A percentile compares a stretch with the other conserved stretches of the same genome.
phyloP scores from a whole-genome alignment of 2,329 filamentous ascomycete species.

The Fusarium fracticaudum region DNA sequence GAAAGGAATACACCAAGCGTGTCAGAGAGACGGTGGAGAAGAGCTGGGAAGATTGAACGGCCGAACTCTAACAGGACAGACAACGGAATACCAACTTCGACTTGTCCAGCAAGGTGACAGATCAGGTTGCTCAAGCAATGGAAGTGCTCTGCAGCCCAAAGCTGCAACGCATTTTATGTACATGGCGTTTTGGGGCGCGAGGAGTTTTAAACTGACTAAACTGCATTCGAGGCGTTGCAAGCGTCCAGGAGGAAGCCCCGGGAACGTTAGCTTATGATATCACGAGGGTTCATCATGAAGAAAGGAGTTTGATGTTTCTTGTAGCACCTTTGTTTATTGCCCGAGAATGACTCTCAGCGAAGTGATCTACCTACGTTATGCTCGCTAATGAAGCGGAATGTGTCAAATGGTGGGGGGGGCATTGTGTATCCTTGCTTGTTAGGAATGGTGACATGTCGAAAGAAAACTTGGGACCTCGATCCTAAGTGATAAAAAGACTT shows the following conservation, averaged over 20 bases:
- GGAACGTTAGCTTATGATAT: conserved; percentile 40
- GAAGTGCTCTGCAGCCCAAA: conserved; percentile 2
- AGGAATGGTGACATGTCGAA: conserved; percentile 16
- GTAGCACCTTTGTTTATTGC: conserved; percentile 1
- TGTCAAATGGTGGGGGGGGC: neutral
- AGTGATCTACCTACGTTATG: neutral
- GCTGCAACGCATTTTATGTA: conserved; percentile 25
- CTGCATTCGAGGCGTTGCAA: conserved; percentile 46
- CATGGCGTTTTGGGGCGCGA: conserved; percentile 47
- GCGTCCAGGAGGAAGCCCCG: conserved; percentile 29
- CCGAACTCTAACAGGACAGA: conserved; percentile 13
- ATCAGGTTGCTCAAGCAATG: conserved; percentile 21
- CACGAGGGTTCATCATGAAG: conserved; percentile 36
- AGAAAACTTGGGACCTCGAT: too few species aligned
- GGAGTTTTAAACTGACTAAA: conserved; percentile 43
- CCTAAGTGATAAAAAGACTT: too few species aligned
- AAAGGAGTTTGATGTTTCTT: conserved; percentile 41
- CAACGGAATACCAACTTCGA: conserved; percentile 36
- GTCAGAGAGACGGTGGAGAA: conserved; percentile 98
- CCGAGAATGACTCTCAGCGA: neutral
- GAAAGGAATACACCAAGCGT: conserved; percentile 94
- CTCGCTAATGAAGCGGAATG: neutral
- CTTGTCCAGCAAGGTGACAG: conserved; percentile 26
- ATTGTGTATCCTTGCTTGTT: neutral
- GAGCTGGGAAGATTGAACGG: conserved; percentile 89